Evolutionary conservation across 2,329 filamentous ascomycete species (phyloP).

Genomic region (Arthroderma sp.): DNA sequence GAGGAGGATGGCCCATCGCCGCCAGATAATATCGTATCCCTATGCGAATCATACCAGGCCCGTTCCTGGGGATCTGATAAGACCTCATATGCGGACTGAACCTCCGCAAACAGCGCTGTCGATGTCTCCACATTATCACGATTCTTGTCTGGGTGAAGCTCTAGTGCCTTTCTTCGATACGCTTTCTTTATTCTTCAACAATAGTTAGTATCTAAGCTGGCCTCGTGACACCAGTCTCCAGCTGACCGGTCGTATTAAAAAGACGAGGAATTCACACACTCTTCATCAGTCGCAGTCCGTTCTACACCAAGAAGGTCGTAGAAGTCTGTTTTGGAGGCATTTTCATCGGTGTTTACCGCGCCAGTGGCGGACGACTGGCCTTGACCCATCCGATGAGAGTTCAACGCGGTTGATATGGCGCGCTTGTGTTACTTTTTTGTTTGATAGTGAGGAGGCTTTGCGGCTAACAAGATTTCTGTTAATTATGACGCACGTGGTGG

Average conservation of each 20-base stretch:
- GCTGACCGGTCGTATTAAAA: no score
- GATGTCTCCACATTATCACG: constrained; percentile 70
- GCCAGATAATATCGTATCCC: constrained; percentile 65
- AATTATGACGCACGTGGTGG: no score
- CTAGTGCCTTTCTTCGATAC: constrained; percentile 78
- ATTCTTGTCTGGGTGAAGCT: constrained; percentile 91
- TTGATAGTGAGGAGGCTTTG: no score
- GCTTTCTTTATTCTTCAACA: constrained; percentile 69
- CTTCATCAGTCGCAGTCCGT: constrained; percentile 61
- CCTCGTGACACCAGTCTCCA: neutral
- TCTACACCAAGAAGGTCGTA: constrained; percentile 73
- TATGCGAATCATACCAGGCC: constrained; percentile 95
- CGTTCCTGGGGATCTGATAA: constrained; percentile 90
- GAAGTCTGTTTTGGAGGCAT: constrained; percentile 26
- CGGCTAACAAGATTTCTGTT: no score
- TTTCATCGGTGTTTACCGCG: constrained; percentile 11
- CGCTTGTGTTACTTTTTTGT: no score
- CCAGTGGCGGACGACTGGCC: constrained; percentile 26
- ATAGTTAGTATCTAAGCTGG: neutral
- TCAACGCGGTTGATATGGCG: no score
- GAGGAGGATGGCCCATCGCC: constrained; percentile 46
- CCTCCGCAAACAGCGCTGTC: constrained; percentile 75
- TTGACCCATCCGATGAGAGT: constrained; percentile 26
- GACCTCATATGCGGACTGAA: constrained; percentile 91
- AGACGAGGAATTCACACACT: constrained; percentile 40